Evolutionary conservation across 1,139 yeast species (phyloP).

Genomic region (Zhuliangozyma blackwelliae): DNA sequence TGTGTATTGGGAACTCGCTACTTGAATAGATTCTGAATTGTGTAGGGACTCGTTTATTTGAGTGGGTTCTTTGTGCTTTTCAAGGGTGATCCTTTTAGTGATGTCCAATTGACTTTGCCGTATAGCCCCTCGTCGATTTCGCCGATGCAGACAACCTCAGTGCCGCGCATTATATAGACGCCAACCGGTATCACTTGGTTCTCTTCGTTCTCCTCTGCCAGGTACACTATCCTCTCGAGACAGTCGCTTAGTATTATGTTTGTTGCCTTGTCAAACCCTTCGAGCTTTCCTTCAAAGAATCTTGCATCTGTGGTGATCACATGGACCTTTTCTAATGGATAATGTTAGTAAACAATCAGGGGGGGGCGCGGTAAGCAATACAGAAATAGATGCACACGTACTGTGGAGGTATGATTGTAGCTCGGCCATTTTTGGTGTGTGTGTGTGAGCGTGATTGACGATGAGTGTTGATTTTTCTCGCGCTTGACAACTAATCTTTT

Average conservation of each 20-base stretch:
- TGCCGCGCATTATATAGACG: constrained; percentile 72
- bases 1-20: too few species aligned
- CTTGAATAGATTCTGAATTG: too few species aligned
- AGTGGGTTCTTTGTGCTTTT: constrained; percentile 43
- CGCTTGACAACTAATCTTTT: too few species aligned
- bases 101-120: constrained; percentile 52
- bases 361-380: constrained; percentile 4
- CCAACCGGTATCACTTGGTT: constrained; percentile 54
- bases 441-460: constrained; percentile 1
- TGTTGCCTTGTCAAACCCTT: constrained; percentile 79
- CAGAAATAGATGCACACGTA: too few species aligned
- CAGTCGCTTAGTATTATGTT: constrained; percentile 64
- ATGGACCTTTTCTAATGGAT: constrained; percentile 49
- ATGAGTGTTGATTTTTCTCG: constrained; percentile 1
- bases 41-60: too few species aligned
- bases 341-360: constrained; percentile 22
- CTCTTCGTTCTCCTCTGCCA: constrained; percentile 47
- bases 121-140: constrained; percentile 55
- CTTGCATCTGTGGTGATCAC: constrained; percentile 85
- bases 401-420: constrained; percentile 34
- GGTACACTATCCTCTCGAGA: constrained; percentile 49
- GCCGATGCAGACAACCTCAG: constrained; percentile 75
- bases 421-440: constrained; percentile 25
- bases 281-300: constrained; percentile 63
- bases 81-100: constrained; percentile 35